Base-by-base conservation (phyloP, 192 early-diverging fungal species). In the Radiomyces spectabilis region DNA sequence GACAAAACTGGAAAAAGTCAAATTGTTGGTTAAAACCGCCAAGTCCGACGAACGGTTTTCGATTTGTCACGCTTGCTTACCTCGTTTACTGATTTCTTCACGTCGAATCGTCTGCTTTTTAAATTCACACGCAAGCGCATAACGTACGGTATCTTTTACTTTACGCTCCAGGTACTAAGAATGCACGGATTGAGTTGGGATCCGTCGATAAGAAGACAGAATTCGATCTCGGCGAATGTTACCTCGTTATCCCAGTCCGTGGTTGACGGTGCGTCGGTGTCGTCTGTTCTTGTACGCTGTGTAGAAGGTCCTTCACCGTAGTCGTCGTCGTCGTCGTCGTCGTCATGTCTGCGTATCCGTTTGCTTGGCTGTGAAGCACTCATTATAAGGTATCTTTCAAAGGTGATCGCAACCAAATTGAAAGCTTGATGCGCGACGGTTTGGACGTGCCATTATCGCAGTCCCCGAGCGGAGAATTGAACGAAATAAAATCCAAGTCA, bases 91-190 rank as follows among this genome's bases (percentile, higher is more conserved):
- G 19, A 87, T 79, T 15, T 87, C 85, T 13, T 87, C 83, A 33
- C 79, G 56, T 26, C 68, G 65, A 32, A 87, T 57, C 1, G 72
- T 42, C 31, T 61, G 32, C 19, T 72, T 66, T 9, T 73, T 69
- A 44, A 76, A 72, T 33, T 85, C 79, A 16, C 66, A 77, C 6
- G 74, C 70, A 1, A 87, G 43, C 1, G 80, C 83, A 42, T 78
- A 71, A 24, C 85, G 68, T 1, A 87, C 83, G 1, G 78, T 32
- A 41, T 77, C 79, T 42, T 84, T 84, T 5, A 85, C 73, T 51
- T 75, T 69, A 8, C 80, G 53, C 13, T 83, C 60, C 5, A 82
- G 24, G 37, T 84, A 82, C 69, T 84, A 52, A 10, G 19, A 25
- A 19, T 32, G 33, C 27, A 16, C 39, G n/a, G n/a, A n/a, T n/a